A percentile compares a stretch with the other conserved stretches of the same genome.
phyloP scores from a whole-genome alignment of 2,329 filamentous ascomycete genomes.

The Beauveria scarabaeidicola region DNA sequence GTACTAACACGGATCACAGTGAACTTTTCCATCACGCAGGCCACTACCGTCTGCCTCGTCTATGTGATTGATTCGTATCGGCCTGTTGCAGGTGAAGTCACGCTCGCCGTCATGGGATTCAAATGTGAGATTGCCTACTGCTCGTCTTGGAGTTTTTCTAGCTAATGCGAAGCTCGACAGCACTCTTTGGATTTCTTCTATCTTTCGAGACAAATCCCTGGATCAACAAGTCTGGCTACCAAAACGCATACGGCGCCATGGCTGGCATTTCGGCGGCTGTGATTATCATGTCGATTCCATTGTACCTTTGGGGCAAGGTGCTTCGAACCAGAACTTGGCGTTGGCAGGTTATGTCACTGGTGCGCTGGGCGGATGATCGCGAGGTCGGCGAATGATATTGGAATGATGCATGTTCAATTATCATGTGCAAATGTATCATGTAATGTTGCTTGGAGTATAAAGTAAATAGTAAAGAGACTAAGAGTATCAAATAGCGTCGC shows the following conservation, averaged over 20 bases:
- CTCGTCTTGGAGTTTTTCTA: not conserved
- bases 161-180: not conserved
- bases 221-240: conserved; percentile 42
- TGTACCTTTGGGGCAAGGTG: conserved; percentile 35
- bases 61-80: conserved; percentile 43
- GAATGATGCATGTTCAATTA: not conserved
- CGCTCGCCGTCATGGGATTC: conserved; percentile 44
- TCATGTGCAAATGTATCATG: not conserved
- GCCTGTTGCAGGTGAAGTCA: conserved; percentile 15
- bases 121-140: conserved; percentile 33
- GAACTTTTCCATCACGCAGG: conserved; percentile 48
- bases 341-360: conserved; percentile 37
- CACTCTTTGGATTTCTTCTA: conserved; percentile 46
- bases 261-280: conserved; percentile 39
- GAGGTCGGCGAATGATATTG: conserved; percentile 43
- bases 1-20: conserved; percentile 25
- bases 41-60: conserved; percentile 46
- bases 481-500: no score
- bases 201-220: conserved; percentile 54
- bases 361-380: conserved; percentile 43
- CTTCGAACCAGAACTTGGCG: conserved; percentile 39
- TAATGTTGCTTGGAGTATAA: not conserved
- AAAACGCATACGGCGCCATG: conserved; percentile 44
- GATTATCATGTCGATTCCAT: conserved; percentile 33
- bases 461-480: no score